Base-by-base conservation (phyloP, 2,329 filamentous ascomycete genomes). In the Onygenales sp. region DNA sequence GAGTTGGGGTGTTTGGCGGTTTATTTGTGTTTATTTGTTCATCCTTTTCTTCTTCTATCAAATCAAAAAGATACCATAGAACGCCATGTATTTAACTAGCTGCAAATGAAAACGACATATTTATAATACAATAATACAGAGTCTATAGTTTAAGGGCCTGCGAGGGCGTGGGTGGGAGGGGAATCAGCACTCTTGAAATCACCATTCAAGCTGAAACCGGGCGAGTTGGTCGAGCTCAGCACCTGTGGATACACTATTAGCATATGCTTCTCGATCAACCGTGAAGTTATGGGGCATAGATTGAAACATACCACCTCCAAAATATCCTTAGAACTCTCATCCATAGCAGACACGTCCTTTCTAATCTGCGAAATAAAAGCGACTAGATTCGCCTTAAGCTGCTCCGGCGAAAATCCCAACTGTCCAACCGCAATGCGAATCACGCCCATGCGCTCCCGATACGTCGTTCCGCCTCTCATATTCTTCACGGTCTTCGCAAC, bases 381-480 rank as follows among this genome's bases (percentile, higher is more conserved):
- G 71, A 85, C 86, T 68, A 98, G 79, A 67, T 98, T 98, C 59
- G 82, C 82, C 66, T 85, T 82, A 72, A 98, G 73, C 78, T 93
- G 83, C 63, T 93, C 84, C 2, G 93, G 90, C 6, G 88, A 88
- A 72, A 95, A 95, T 1, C 82, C 86, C 65, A 98, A 72, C 73
- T 96, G 90, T 4, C 92, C 93, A 57, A 98, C 81, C n/a, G 90
- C 85, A 77, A 97, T 81, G 55, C 91, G 80, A 52, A 98, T 82
- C 33, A 93, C 88, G 13, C 90, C 93, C 59, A 84, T 71, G 60
- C 86, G 80, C 75, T 98, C 93, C 66, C 89, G 83, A 74, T 95
- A 98, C 61, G 91, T 84, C 51, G 85, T 87, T 52, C 85, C 88
- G 57, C 92, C 90, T 11, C 89, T 83, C 71, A 95, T 83, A 60